Percentiles rank a stretch among this genome's conserved stretches.
Conservation (phyloP, 768 basidiomycete species). For the Galerina marginata region DNA sequence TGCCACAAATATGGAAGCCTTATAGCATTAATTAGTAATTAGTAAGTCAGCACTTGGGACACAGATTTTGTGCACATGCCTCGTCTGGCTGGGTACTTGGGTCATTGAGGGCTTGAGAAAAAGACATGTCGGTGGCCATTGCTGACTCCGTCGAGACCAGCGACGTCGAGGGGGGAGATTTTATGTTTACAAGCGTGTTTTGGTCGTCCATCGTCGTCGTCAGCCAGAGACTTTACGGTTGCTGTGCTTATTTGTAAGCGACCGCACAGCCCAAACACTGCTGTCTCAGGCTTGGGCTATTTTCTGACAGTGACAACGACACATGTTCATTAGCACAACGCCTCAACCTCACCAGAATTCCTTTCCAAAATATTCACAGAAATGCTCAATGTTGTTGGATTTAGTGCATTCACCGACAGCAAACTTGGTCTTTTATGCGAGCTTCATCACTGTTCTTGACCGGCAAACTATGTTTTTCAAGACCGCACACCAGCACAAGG, state of each 20-base stretch:
- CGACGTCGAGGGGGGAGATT: conserved; percentile 56
- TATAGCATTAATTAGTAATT: background rate
- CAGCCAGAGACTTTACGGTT: conserved; percentile 11
- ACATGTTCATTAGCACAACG: background rate
- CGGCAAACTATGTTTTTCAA: too few relatives aligned
- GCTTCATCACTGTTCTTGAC: too few relatives aligned
- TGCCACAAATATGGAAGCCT: conserved; percentile 80
- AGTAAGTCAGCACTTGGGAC: background rate
- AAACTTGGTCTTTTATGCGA: too few relatives aligned
- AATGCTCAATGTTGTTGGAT: too few relatives aligned
- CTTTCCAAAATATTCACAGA: too few relatives aligned
- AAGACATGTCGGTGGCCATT: conserved; percentile 51
- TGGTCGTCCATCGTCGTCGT: conserved; percentile 25
- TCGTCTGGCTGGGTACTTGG: conserved; percentile 41
- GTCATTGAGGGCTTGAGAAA: conserved; percentile 45
- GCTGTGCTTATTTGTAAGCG: conserved; percentile 14
- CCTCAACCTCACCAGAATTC: too few relatives aligned
- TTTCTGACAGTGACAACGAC: background rate
- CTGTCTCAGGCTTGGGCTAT: background rate
- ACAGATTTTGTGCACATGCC: conserved; percentile 32
- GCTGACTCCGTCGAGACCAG: conserved; percentile 52
- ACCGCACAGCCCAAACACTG: background rate
- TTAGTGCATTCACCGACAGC: too few relatives aligned
- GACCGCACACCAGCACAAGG: too few relatives aligned
- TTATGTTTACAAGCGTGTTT: conserved; percentile 42